phyloP scores from a whole-genome alignment of 495 filamentous ascomycete genomes.

The Penicillium mononematosum region DNA sequence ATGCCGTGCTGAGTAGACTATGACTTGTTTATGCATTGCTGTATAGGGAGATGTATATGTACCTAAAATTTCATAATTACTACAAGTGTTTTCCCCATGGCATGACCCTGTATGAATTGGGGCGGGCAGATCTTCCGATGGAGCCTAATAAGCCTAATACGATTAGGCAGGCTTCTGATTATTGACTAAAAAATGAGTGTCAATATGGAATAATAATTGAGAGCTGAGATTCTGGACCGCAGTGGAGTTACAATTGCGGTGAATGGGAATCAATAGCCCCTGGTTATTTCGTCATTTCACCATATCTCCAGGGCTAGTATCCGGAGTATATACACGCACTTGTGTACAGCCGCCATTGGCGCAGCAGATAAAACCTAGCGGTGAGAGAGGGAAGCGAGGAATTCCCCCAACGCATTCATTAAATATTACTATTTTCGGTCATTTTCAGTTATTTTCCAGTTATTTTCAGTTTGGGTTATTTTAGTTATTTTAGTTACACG shows the following conservation, averaged over 20 bases:
- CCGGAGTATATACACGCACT: background rate
- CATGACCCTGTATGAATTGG: constrained; percentile 1
- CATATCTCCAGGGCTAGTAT: no score
- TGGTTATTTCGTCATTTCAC: background rate
- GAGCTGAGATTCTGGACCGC: constrained; percentile 10
- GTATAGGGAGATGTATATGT: background rate
- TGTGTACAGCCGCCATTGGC: constrained; percentile 10
- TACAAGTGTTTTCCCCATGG: background rate
- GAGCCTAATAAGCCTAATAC: constrained; percentile 10
- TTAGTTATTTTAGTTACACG: background rate
- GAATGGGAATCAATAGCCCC: constrained; percentile 1
- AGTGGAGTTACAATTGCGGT: constrained; percentile 15
- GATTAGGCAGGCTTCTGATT: background rate
- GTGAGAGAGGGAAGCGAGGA: constrained; percentile 9
- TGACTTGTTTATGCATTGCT: constrained; percentile 13
- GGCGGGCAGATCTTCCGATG: constrained; percentile 10
- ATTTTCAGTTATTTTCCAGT: background rate
- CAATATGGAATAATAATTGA: constrained; percentile 2
- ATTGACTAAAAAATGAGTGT: constrained; percentile 1
- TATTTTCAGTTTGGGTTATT: background rate
- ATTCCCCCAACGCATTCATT: background rate
- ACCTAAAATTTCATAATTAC: constrained; percentile 6
- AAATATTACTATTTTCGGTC: background rate
- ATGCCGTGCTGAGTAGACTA: constrained; percentile 1
- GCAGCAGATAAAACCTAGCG: constrained; percentile 4